Percentiles rank a stretch among this genome's conserved stretches.
Conservation (phyloP, 805 yeast species). For the Candida taoyuanica region DNA sequence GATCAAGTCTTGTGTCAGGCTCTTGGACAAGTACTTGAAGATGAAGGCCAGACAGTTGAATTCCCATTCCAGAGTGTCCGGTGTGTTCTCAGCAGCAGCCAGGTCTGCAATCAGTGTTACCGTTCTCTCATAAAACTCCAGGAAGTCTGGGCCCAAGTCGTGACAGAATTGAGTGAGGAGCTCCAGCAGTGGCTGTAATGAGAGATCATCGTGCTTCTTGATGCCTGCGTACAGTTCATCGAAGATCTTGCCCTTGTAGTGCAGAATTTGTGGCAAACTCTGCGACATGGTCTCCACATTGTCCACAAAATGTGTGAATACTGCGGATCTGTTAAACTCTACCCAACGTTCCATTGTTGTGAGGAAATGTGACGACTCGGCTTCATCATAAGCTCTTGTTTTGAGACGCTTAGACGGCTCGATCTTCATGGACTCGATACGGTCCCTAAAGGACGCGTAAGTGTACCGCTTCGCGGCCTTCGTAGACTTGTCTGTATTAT, state of each 20-base stretch:
- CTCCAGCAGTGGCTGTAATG: slow-evolving; percentile 80
- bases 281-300: slow-evolving; percentile 51
- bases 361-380: slow-evolving; percentile 72
- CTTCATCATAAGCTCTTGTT: slow-evolving; percentile 62
- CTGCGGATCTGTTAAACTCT: slow-evolving; percentile 75
- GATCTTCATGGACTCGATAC: slow-evolving; percentile 77
- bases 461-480: slow-evolving; percentile 50
- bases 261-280: slow-evolving; percentile 75
- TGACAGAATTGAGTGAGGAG: slow-evolving; percentile 80
- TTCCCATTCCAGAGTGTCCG: slow-evolving; percentile 71
- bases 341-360: slow-evolving; percentile 82
- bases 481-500: slow-evolving; percentile 37
- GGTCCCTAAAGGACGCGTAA: slow-evolving; percentile 74
- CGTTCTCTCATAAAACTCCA: slow-evolving; percentile 57
- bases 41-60: slow-evolving; percentile 83
- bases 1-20: slow-evolving; percentile 53
- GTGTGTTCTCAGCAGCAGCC: slow-evolving; percentile 41
- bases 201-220: slow-evolving; percentile 53
- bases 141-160: slow-evolving; percentile 88
- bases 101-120: slow-evolving; percentile 47
- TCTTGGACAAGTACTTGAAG: slow-evolving; percentile 78
- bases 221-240: slow-evolving; percentile 44
- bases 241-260: slow-evolving; percentile 63
- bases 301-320: slow-evolving; percentile 59
- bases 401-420: slow-evolving; percentile 61